Conservation (phyloP, 441 rosid genomes). For the Mallotus japonicus region DNA sequence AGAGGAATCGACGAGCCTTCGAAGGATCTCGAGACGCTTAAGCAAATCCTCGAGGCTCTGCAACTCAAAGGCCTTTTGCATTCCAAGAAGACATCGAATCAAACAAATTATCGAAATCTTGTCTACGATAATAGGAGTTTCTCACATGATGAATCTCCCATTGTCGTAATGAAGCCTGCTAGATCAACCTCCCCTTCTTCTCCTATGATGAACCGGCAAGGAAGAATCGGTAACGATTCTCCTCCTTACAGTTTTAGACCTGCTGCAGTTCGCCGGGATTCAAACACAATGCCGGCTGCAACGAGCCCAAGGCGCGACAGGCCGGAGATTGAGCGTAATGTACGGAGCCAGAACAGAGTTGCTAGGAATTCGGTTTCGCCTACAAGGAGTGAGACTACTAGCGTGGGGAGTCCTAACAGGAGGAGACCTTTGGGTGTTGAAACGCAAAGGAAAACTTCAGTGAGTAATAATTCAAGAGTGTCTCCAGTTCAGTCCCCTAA, state of each 20-base stretch:
- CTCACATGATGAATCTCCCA: conserved; percentile 42
- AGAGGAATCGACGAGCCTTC: conserved; percentile 73
- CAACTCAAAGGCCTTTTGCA: conserved; percentile 90
- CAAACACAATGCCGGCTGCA: conserved; percentile 26
- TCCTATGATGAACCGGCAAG: conserved; percentile 23
- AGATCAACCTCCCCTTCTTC: conserved; percentile 22
- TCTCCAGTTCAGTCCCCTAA: conserved; percentile 55
- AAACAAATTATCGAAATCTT: conserved; percentile 36
- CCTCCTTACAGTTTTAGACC: conserved; percentile 36
- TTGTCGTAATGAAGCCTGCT: conserved; percentile 50
- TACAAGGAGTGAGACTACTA: conserved; percentile 36
- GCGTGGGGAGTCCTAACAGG: conserved; percentile 47
- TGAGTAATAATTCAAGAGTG: conserved; percentile 39
- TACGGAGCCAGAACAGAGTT: conserved; percentile 36
- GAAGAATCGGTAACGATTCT: conserved; percentile 34
- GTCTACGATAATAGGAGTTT: conserved; percentile 39
- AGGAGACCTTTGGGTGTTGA: conserved; percentile 44
- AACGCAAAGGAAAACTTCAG: conserved; percentile 37
- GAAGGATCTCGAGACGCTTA: conserved; percentile 76
- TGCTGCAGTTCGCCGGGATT: conserved; percentile 35
- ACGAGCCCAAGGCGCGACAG: conserved; percentile 45
- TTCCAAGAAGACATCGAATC: conserved; percentile 37
- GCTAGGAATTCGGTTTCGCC: conserved; percentile 42
- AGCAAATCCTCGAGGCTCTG: conserved; percentile 82
- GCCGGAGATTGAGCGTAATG: conserved; percentile 35